These are phyloP conservation scores for Ustilago xerochloae DNA, from an alignment of 1,284 basidiomycete genomes.

Conservation along the genomic window DNA sequence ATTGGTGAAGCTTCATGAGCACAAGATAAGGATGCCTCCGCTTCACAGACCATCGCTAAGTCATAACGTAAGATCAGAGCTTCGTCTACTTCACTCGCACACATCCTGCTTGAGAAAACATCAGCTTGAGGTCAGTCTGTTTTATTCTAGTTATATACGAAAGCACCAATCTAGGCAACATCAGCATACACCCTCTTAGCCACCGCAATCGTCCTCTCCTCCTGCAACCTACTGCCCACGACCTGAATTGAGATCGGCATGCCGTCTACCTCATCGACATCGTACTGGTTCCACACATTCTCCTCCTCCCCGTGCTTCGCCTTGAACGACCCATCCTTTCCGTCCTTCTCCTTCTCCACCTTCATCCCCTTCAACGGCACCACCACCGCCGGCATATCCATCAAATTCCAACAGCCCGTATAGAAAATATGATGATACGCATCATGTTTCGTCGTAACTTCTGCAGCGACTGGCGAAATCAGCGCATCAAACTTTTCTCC, in stretches of 20 bases:
- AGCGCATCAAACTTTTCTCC: slow-evolving; percentile 38
- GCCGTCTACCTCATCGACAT: slow-evolving; percentile 32
- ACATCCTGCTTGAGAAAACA: no score
- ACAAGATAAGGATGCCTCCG: no score
- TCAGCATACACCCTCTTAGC: slow-evolving; percentile 31
- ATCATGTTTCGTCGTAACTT: slow-evolving; percentile 37
- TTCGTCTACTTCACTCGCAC: no score
- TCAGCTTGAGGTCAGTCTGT: neutral
- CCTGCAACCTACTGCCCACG: slow-evolving; percentile 38
- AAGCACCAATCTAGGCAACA: slow-evolving; percentile 9
- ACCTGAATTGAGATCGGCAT: slow-evolving; percentile 45
- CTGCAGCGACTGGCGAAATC: slow-evolving; percentile 43
- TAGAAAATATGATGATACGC: slow-evolving; percentile 50
- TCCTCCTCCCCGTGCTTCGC: slow-evolving; percentile 18
- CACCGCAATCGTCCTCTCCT: slow-evolving; percentile 45
- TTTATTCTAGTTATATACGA: neutral
- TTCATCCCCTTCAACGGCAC: slow-evolving; percentile 23
- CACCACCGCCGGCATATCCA: slow-evolving; percentile 45
- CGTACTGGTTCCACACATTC: slow-evolving; percentile 44
- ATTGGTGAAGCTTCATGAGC: no score
- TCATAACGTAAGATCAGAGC: no score
- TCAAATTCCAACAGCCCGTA: slow-evolving; percentile 54
- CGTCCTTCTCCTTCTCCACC: slow-evolving; percentile 32
- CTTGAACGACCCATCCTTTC: neutral
- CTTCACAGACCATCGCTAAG: no score